phyloP scores from a whole-genome alignment of 352 stramenopile genomes.

The Pythium plurisporium region DNA sequence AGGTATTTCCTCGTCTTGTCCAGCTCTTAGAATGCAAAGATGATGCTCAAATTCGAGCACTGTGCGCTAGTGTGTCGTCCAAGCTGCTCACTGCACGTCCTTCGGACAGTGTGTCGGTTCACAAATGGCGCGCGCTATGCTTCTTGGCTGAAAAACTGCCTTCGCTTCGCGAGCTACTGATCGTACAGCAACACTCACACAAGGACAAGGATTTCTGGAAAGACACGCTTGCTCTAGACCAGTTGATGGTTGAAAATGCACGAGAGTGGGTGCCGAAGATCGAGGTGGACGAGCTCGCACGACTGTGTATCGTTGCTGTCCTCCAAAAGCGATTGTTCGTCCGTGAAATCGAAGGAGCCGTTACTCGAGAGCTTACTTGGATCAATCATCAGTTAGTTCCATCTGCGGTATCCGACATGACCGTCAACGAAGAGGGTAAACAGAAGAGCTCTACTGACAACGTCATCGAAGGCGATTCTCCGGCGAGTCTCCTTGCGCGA shows the following conservation, averaged over 20 bases:
- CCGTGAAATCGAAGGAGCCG: conserved; percentile 4
- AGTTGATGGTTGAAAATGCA: not conserved
- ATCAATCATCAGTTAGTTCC: not conserved
- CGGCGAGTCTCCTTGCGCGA: no score
- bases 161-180: conserved; percentile 12
- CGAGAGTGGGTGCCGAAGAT: conserved; percentile 4
- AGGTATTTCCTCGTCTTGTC: conserved; percentile 9
- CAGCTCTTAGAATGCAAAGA: conserved; percentile 19
- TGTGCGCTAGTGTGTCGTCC: conserved; percentile 17
- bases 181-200: not conserved
- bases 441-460: not conserved
- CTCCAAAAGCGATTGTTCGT: conserved; percentile 3
- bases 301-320: conserved; percentile 14
- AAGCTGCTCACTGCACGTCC: conserved; percentile 18
- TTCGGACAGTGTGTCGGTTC: conserved; percentile 9
- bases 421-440: not conserved
- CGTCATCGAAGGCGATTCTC: no score
- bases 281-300: not conserved
- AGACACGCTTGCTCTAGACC: conserved; percentile 8
- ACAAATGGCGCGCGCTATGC: conserved; percentile 25
- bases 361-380: conserved; percentile 13
- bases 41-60: conserved; percentile 9
- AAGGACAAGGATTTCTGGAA: conserved; percentile 10
- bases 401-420: not conserved
- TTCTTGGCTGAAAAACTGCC: conserved; percentile 18